Base-by-base conservation (phyloP, 805 yeast genomes). In the Suhomyces faveliae region DNA sequence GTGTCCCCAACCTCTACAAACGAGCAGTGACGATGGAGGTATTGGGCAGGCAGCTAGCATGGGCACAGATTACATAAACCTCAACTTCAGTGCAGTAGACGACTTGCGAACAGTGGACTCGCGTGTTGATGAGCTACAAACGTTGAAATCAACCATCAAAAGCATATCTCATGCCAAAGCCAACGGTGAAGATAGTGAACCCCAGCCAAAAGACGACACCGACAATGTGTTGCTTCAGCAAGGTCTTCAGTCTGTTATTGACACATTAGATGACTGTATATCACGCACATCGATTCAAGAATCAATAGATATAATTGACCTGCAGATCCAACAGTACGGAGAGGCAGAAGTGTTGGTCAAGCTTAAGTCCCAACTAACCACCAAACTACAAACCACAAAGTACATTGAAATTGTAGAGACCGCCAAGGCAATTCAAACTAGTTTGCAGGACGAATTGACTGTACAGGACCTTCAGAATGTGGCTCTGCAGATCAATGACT, bases 51-150 rank as follows among this genome's bases (percentile, higher is more conserved):
- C n/a, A 9, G 30, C 6, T 27, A 27, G 15, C 21, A 33, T 33
- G 37, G 61, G 37, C 21, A 33, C 37, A 17, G 65, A 62, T 39
- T 66, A 63, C 55, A 57, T 75, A 40, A 71, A 74, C 55, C 52
- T 59, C 23, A 58, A 61, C 43, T 68, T 73, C 51, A 49, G 63
- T n/a, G 51, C 69, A 1, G 15, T 75, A 2, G 59, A 54, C 13
- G 79, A 73, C 53, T 61, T 75, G 51, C 58, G 47, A 20, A 33
- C 40, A 3, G 42, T 73, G 1, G 71, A 67, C 47, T 46, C 50
- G 5, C 51, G 55, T 13, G 58, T 72, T 11, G 24, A 49, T 1
- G 58, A 59, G 20, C 59, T 72, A 17, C 66, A 67, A 42, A 27
- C 45, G 2, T 42, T 41, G 23, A 57, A 54, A 45, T 40, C 5